A percentile compares a stretch with the other conserved stretches of the same genome.
Evolutionary conservation across 1,284 basidiomycete genomes (phyloP).

Genomic region (Boletellus deceptivus): DNA sequence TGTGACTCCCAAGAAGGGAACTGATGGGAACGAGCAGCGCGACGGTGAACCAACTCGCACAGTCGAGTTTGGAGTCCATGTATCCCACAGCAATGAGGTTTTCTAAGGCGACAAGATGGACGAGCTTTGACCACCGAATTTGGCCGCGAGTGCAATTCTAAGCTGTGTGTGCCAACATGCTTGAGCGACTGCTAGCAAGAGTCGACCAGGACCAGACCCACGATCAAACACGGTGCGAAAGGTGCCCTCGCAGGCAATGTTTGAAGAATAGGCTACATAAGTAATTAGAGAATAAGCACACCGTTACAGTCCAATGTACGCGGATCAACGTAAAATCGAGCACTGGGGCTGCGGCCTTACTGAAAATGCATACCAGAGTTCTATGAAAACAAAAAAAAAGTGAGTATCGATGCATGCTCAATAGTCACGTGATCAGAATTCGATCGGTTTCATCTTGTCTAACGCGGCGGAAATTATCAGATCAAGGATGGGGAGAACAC

Average conservation of each 20-base stretch:
- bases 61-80: constrained; percentile 88
- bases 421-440: constrained; percentile 86
- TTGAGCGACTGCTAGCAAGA: constrained; percentile 1
- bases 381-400: constrained; percentile 19
- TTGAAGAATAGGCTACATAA: constrained; percentile 81
- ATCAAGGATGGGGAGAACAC: constrained; percentile 95
- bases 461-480: constrained; percentile 97
- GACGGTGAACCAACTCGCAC: constrained; percentile 94
- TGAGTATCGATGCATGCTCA: constrained; percentile 57
- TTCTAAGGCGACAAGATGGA: constrained; percentile 95
- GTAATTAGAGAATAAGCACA: constrained; percentile 4
- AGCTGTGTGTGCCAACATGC: constrained; percentile 52
- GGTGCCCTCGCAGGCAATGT: constrained; percentile 86
- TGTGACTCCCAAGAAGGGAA: constrained; percentile 84
- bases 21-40: constrained; percentile 87
- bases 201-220: constrained; percentile 45
- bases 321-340: constrained; percentile 95
- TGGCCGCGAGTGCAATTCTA: constrained; percentile 95
- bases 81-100: constrained; percentile 90
- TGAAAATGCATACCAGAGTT: constrained; percentile 30
- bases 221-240: constrained; percentile 90
- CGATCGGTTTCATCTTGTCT: constrained; percentile 98
- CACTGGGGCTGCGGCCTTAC: constrained; percentile 97
- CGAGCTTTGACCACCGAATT: constrained; percentile 97
- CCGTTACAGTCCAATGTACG: constrained; percentile 44